These are phyloP conservation scores for Mycena vulgaris DNA, from an alignment of 768 basidiomycete species.

Conservation along the genomic window DNA sequence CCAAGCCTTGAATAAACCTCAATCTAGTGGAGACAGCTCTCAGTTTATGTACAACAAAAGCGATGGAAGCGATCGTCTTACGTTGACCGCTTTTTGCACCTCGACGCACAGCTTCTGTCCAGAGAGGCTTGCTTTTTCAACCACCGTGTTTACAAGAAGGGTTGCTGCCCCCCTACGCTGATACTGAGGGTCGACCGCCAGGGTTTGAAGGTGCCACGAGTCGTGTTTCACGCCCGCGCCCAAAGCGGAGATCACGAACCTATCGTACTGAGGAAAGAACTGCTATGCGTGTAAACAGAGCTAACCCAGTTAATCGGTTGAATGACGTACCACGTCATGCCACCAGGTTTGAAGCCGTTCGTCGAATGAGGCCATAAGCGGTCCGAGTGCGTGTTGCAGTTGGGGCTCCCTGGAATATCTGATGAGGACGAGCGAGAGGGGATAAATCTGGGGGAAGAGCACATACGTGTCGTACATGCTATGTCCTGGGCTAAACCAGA, in stretches of 20 bases:
- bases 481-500: slow-evolving; percentile 22
- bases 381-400: background rate
- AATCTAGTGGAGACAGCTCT: too few species aligned
- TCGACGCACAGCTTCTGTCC: slow-evolving; percentile 1
- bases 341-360: slow-evolving; percentile 18
- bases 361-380: slow-evolving; percentile 13
- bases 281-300: background rate
- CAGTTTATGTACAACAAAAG: too few species aligned
- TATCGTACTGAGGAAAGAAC: slow-evolving; percentile 24
- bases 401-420: background rate
- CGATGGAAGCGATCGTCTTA: too few species aligned
- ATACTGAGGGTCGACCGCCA: slow-evolving; percentile 18
- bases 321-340: background rate
- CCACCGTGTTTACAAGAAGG: slow-evolving; percentile 1
- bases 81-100: slow-evolving; percentile 5
- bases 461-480: slow-evolving; percentile 17
- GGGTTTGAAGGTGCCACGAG: slow-evolving; percentile 27
- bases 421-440: background rate
- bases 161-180: slow-evolving; percentile 1
- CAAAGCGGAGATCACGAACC: background rate
- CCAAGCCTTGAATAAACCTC: too few species aligned
- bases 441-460: background rate
- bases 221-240: slow-evolving; percentile 11
- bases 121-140: background rate
- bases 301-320: too few species aligned